Conservation (phyloP, 2,329 filamentous ascomycete species). For the Ceratocystis papillata region DNA sequence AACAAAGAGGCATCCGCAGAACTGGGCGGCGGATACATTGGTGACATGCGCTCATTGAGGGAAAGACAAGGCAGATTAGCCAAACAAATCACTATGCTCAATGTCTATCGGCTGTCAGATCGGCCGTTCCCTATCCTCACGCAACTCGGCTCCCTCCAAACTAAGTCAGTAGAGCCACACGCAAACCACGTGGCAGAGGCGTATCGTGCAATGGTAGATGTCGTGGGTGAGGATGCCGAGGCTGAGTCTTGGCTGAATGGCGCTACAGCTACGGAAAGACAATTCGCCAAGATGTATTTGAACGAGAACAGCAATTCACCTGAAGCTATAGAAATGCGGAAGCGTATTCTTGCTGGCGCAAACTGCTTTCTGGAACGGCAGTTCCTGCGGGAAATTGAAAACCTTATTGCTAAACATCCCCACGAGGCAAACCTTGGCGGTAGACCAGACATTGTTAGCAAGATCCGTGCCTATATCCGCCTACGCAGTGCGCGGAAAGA, state of each 20-base stretch:
- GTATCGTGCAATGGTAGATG: constrained; percentile 68
- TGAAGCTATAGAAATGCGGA: constrained; percentile 57
- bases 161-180: constrained; percentile 57
- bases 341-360: constrained; percentile 68
- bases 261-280: constrained; percentile 60
- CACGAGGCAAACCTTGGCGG: constrained; percentile 83
- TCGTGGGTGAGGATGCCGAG: constrained; percentile 60
- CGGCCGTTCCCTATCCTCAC: constrained; percentile 62
- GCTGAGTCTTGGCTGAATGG: constrained; percentile 48
- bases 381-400: constrained; percentile 69
- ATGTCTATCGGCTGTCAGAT: constrained; percentile 56
- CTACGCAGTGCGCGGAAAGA: constrained; percentile 71
- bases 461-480: constrained; percentile 84
- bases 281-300: constrained; percentile 66
- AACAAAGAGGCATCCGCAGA: constrained; percentile 34
- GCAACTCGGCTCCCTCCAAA: constrained; percentile 65
- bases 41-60: constrained; percentile 64
- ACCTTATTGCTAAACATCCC: constrained; percentile 68
- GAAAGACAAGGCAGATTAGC: constrained; percentile 78
- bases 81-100: constrained; percentile 68
- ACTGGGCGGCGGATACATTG: constrained; percentile 40
- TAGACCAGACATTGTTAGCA: constrained; percentile 75
- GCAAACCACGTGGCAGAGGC: constrained; percentile 68
- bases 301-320: constrained; percentile 59
- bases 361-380: constrained; percentile 68